A percentile compares a stretch with the other conserved stretches of the same genome.
Evolutionary conservation across 371 early-diverging fungal genomes (phyloP).

Genomic region (Polyrhizophydium stewartii): DNA sequence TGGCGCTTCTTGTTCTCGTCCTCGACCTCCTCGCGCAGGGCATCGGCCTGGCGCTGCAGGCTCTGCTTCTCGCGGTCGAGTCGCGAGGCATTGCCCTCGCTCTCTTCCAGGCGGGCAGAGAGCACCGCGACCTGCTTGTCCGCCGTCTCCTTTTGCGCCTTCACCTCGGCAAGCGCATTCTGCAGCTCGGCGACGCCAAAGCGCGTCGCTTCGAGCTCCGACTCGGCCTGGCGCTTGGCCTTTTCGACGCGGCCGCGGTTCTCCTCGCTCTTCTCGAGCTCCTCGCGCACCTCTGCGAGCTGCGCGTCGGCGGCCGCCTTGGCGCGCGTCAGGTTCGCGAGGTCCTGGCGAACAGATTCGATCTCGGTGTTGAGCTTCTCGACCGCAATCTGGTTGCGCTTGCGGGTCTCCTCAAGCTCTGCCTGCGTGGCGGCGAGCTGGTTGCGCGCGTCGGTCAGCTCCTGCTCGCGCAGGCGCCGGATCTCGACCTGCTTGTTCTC

Average conservation of each 20-base stretch:
- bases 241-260: slow-evolving; percentile 45
- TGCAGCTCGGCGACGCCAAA: slow-evolving; percentile 46
- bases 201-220: slow-evolving; percentile 40
- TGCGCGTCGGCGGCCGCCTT: slow-evolving; percentile 50
- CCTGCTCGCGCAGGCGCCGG: slow-evolving; percentile 71
- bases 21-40: slow-evolving; percentile 43
- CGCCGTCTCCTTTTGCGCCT: slow-evolving; percentile 43
- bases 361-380: slow-evolving; percentile 58
- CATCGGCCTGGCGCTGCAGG: slow-evolving; percentile 44
- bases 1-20: slow-evolving; percentile 38
- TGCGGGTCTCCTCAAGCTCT: slow-evolving; percentile 63
- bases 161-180: slow-evolving; percentile 38
- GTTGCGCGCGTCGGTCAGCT: slow-evolving; percentile 57
- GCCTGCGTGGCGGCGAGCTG: slow-evolving; percentile 51
- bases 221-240: slow-evolving; percentile 48
- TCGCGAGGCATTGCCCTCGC: slow-evolving; percentile 39
- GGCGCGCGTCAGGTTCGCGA: slow-evolving; percentile 45
- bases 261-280: slow-evolving; percentile 48
- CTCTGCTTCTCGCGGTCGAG: slow-evolving; percentile 57
- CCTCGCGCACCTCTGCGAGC: slow-evolving; percentile 37
- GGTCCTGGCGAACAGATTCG: slow-evolving; percentile 58
- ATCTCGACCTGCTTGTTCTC: slow-evolving; percentile 66
- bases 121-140: slow-evolving; percentile 48
- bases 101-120: slow-evolving; percentile 53
- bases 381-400: slow-evolving; percentile 37